Percentiles rank a stretch among this genome's conserved stretches.
phyloP scores from a whole-genome alignment of 2,329 filamentous ascomycete species.

The Cordyceps tenuipes region DNA sequence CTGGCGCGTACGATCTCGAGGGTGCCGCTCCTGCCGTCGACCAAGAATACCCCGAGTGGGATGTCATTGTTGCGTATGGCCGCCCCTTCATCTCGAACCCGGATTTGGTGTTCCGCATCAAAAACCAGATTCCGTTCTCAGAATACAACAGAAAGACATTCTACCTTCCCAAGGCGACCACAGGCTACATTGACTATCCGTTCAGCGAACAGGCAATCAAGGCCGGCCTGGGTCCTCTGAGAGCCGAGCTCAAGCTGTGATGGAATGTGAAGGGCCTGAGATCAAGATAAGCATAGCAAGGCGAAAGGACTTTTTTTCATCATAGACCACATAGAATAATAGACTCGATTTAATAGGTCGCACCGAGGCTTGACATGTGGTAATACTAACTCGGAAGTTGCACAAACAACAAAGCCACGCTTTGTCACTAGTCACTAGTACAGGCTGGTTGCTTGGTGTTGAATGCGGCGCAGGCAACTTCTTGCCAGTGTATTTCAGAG shows the following conservation, averaged over 20 bases:
- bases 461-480: too few relatives aligned
- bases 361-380: neutral
- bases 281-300: neutral
- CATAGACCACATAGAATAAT: neutral
- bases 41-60: slow-evolving; percentile 20
- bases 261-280: neutral
- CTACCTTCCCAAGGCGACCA: slow-evolving; percentile 13
- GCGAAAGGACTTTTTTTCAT: neutral
- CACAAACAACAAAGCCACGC: neutral
- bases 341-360: neutral
- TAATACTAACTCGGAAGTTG: too few relatives aligned
- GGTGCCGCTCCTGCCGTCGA: slow-evolving; percentile 17
- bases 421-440: neutral
- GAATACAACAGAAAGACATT: slow-evolving; percentile 21
- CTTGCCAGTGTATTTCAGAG: too few relatives aligned
- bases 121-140: slow-evolving; percentile 17
- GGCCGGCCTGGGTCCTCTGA: neutral
- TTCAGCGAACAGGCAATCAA: slow-evolving; percentile 6
- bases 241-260: neutral
- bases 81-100: slow-evolving; percentile 22
- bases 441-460: neutral
- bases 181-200: slow-evolving; percentile 4
- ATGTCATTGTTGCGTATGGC: slow-evolving; percentile 23
- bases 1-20: slow-evolving; percentile 18
- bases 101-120: slow-evolving; percentile 21